Conservation (phyloP, 371 early-diverging fungal genomes). For the Phascolomyces articulosus region DNA sequence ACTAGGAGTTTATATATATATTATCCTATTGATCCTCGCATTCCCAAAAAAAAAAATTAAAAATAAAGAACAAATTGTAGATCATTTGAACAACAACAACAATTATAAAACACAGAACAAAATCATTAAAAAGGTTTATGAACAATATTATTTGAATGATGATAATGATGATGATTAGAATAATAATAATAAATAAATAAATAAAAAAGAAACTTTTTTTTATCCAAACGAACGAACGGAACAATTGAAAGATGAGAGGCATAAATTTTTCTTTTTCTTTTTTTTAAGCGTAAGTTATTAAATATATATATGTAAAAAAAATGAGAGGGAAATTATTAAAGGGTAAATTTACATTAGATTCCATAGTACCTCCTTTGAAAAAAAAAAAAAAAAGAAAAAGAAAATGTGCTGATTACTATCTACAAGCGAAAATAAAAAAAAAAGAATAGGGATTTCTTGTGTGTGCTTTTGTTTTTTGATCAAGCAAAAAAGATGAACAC, state of each 20-base stretch:
- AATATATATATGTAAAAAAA: too few relatives aligned
- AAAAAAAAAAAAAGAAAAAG: background rate
- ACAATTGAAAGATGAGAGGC: background rate
- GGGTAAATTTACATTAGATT: slow-evolving; percentile 7
- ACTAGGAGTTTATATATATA: too few relatives aligned
- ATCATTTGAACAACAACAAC: background rate
- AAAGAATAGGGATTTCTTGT: background rate
- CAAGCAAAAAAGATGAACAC: background rate
- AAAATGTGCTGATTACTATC: slow-evolving; percentile 4
- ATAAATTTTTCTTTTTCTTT: background rate
- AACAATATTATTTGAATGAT: too few relatives aligned
- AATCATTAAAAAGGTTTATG: too few relatives aligned
- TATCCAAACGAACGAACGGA: slow-evolving; percentile 1
- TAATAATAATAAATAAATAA: too few relatives aligned
- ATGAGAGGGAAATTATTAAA: background rate
- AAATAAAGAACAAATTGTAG: too few relatives aligned
- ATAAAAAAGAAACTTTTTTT: background rate
- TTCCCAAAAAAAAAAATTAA: too few relatives aligned
- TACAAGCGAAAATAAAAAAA: background rate
- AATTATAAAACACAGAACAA: background rate
- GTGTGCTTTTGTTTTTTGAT: background rate
- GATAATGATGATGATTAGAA: too few relatives aligned
- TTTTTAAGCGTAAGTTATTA: background rate
- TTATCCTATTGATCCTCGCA: too few relatives aligned
- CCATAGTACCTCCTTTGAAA: slow-evolving; percentile 3